A percentile compares a stretch with the other conserved stretches of the same genome.
These are phyloP conservation scores for Telfairia occidentalis DNA, from an alignment of 331 rosid genomes.

Conservation along the genomic window DNA sequence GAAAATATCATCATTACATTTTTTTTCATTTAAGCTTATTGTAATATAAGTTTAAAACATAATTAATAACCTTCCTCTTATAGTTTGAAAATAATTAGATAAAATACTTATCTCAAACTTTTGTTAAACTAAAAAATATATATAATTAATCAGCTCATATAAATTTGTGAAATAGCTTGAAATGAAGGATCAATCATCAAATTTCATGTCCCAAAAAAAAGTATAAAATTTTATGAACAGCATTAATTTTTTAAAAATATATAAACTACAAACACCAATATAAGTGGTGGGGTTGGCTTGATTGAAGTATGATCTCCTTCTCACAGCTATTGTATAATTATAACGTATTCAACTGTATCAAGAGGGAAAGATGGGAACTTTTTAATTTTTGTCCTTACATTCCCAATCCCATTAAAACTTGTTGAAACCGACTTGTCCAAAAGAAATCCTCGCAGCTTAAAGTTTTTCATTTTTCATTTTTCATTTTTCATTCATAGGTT, in stretches of 20 bases:
- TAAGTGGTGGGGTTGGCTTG: not conserved
- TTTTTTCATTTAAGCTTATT: too few relatives aligned
- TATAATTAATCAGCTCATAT: not conserved
- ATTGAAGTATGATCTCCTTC: not conserved
- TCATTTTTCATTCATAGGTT: not conserved
- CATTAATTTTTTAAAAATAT: too few relatives aligned
- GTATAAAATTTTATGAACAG: too few relatives aligned
- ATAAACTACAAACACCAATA: too few relatives aligned
- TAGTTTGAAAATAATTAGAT: too few relatives aligned
- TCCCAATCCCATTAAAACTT: slow-evolving; percentile 12
- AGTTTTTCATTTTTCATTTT: not conserved
- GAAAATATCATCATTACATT: too few relatives aligned
- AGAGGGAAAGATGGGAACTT: not conserved
- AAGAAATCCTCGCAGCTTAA: not conserved
- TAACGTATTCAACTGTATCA: not conserved
- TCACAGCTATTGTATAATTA: not conserved
- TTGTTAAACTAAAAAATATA: too few relatives aligned
- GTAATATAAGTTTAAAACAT: too few relatives aligned
- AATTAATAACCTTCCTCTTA: too few relatives aligned
- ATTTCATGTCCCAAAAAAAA: too few relatives aligned
- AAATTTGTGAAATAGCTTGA: not conserved
- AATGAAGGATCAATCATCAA: not conserved
- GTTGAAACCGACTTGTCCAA: slow-evolving; percentile 15
- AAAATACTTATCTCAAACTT: too few relatives aligned
- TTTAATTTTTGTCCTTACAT: not conserved